Conservation (phyloP, 106 monocot species). For the Chionographis japonica region DNA sequence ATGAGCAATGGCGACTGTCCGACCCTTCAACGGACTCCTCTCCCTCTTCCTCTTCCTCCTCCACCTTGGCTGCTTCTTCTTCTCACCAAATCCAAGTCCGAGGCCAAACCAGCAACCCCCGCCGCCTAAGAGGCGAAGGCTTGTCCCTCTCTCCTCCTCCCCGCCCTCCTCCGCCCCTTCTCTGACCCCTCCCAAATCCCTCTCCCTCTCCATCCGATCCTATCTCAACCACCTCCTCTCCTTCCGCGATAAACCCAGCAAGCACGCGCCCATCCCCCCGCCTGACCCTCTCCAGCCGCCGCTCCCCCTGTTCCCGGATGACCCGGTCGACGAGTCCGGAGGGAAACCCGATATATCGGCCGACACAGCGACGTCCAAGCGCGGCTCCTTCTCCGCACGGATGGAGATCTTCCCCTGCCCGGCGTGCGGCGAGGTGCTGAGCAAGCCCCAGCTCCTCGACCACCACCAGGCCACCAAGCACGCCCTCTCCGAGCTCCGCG, state of each 20-base stretch:
- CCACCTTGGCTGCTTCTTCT: slow-evolving; percentile 25
- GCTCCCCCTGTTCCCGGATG: too few relatives aligned
- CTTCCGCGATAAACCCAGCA: too few relatives aligned
- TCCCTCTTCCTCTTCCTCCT: slow-evolving; percentile 16
- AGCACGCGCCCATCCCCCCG: too few relatives aligned
- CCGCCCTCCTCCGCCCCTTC: too few relatives aligned
- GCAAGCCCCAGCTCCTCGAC: slow-evolving; percentile 33
- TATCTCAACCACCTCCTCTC: too few relatives aligned
- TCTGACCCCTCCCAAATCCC: too few relatives aligned
- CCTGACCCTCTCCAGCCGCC: too few relatives aligned
- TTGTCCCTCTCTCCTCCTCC: too few relatives aligned
- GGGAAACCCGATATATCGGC: too few relatives aligned
- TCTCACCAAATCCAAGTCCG: not conserved
- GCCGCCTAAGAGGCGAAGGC: too few relatives aligned
- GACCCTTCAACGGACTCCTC: slow-evolving; percentile 10
- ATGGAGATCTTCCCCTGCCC: slow-evolving; percentile 39
- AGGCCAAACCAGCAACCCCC: not conserved
- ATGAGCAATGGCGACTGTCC: not conserved
- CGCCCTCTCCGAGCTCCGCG: slow-evolving; percentile 45
- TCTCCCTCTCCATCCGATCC: too few relatives aligned
- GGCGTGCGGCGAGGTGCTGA: slow-evolving; percentile 37
- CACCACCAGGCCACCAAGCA: slow-evolving; percentile 40
- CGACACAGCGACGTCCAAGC: not conserved
- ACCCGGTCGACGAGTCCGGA: too few relatives aligned
- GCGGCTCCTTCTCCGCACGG: slow-evolving; percentile 26